A percentile compares a stretch with the other conserved stretches of the same genome.
Evolutionary conservation across 1,284 basidiomycete species (phyloP).

Genomic region (Xanthoconium separans): DNA sequence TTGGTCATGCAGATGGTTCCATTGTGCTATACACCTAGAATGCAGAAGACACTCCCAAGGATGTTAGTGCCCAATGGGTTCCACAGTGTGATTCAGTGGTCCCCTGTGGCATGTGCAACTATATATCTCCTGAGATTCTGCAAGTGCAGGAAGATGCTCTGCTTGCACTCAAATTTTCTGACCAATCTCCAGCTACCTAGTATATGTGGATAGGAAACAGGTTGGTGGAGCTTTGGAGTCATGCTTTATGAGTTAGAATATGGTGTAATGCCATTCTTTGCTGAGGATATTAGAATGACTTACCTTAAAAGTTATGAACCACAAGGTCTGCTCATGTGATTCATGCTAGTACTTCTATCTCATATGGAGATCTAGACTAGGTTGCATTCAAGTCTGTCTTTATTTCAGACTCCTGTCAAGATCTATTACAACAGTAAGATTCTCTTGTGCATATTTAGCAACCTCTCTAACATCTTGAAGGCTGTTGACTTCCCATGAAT

Average conservation of each 20-base stretch:
- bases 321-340: slow-evolving; percentile 50
- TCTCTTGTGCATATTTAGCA: not conserved
- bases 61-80: slow-evolving; percentile 67
- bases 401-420: slow-evolving; percentile 48
- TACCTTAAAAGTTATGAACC: slow-evolving; percentile 79
- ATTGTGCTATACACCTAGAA: slow-evolving; percentile 76
- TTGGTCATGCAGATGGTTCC: slow-evolving; percentile 64
- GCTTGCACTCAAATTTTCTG: slow-evolving; percentile 67
- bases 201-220: slow-evolving; percentile 77
- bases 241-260: slow-evolving; percentile 85
- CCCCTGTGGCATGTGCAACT: slow-evolving; percentile 90
- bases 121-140: slow-evolving; percentile 90
- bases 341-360: slow-evolving; percentile 7
- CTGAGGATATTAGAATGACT: slow-evolving; percentile 77
- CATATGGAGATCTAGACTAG: slow-evolving; percentile 44
- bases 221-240: slow-evolving; percentile 93
- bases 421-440: slow-evolving; percentile 51
- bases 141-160: slow-evolving; percentile 79
- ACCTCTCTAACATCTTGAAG: slow-evolving; percentile 36
- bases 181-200: slow-evolving; percentile 36
- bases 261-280: slow-evolving; percentile 85
- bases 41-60: slow-evolving; percentile 60
- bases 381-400: slow-evolving; percentile 44
- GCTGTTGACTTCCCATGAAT: slow-evolving; percentile 60
- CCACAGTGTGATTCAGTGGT: slow-evolving; percentile 68